Percentiles rank a stretch among this genome's conserved stretches.
phyloP scores from a whole-genome alignment of 2,329 filamentous ascomycete species.

The Macrophomina phaseolina region DNA sequence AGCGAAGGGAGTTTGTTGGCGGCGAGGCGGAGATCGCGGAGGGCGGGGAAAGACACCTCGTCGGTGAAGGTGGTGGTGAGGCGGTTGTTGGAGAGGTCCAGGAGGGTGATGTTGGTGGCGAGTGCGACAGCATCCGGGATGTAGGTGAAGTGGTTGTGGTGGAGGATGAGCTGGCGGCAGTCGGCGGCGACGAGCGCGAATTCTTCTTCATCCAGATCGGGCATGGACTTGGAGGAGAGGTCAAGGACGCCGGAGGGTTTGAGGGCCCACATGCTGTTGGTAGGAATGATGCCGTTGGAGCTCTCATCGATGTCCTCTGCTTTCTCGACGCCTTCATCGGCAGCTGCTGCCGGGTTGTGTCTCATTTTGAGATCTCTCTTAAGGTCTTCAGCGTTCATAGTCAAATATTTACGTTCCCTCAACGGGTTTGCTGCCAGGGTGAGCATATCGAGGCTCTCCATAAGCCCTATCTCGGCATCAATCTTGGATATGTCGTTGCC shows the following conservation, averaged over 20 bases:
- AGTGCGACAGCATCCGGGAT: constrained; percentile 76
- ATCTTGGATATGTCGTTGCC: constrained; percentile 81
- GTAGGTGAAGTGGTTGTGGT: constrained; percentile 74
- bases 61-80: constrained; percentile 59
- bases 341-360: constrained; percentile 59
- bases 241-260: constrained; percentile 49
- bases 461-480: constrained; percentile 76
- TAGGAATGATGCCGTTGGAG: constrained; percentile 11
- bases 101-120: constrained; percentile 69
- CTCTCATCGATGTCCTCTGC: background rate
- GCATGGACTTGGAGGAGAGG: constrained; percentile 48
- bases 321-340: constrained; percentile 2
- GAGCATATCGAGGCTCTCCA: constrained; percentile 78
- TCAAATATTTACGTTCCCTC: constrained; percentile 83
- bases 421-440: constrained; percentile 88
- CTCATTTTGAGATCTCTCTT: constrained; percentile 74
- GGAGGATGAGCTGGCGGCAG: constrained; percentile 67
- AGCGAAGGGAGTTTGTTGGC: constrained; percentile 76
- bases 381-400: constrained; percentile 78
- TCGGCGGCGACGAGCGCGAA: constrained; percentile 52
- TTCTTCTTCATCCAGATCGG: constrained; percentile 42
- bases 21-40: constrained; percentile 78
- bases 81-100: constrained; percentile 81
- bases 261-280: constrained; percentile 35
- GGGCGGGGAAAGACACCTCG: constrained; percentile 62